phyloP scores from a whole-genome alignment of 108 stramenopile species.

The Ochromonas danica region DNA sequence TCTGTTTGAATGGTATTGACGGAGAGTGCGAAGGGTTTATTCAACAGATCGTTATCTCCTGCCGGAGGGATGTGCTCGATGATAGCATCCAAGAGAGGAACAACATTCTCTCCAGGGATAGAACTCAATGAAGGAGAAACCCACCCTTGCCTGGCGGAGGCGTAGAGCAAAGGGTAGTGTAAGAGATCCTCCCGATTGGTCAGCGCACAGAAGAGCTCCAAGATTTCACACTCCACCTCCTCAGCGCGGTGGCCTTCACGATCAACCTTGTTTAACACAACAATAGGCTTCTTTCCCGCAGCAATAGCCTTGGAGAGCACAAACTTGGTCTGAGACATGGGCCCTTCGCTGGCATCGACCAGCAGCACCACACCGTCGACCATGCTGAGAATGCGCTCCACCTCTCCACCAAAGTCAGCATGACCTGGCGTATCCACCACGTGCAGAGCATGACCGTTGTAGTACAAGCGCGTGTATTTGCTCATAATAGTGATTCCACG shows the following conservation, averaged over 20 bases:
- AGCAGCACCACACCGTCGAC: constrained; percentile 35
- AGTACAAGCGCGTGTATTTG: constrained; percentile 33
- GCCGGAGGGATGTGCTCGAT: constrained; percentile 2
- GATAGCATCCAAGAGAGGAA: constrained; percentile 17
- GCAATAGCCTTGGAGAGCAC: constrained; percentile 13
- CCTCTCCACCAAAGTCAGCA: constrained; percentile 33
- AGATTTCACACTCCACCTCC: constrained; percentile 25
- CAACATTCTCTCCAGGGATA: constrained; percentile 23
- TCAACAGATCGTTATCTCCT: not conserved
- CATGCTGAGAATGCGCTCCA: constrained; percentile 35
- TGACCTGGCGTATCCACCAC: constrained; percentile 37
- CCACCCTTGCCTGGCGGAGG: constrained; percentile 36
- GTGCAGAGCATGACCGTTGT: constrained; percentile 11
- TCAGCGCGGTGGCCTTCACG: constrained; percentile 34
- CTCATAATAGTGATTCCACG: constrained; percentile 31
- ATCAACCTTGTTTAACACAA: constrained; percentile 34
- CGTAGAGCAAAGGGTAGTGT: constrained; percentile 27
- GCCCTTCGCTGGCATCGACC: constrained; percentile 31
- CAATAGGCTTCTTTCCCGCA: constrained; percentile 28
- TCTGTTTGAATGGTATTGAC: constrained; percentile 34
- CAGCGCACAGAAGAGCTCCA: constrained; percentile 23
- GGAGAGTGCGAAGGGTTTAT: constrained; percentile 9
- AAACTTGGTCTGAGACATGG: constrained; percentile 37
- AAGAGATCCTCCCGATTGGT: constrained; percentile 8
- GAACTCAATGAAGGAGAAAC: not conserved